Conservation (phyloP, 768 basidiomycete species). For the Leccinellum luteum region DNA sequence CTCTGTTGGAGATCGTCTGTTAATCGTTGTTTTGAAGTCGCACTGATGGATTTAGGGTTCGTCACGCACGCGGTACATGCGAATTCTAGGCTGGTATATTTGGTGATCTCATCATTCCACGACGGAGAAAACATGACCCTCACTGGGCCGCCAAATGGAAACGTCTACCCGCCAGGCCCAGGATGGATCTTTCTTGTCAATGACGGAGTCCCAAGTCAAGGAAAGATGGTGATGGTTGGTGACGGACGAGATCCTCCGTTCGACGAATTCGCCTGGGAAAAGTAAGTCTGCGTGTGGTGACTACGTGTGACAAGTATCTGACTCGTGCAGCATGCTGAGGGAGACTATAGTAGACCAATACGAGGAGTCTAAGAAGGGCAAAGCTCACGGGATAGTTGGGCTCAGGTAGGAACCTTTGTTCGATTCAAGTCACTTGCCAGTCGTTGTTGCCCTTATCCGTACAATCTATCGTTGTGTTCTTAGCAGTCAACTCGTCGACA, state of each 20-base stretch:
- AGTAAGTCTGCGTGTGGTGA: slow-evolving; percentile 42
- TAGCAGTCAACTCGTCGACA: slow-evolving; percentile 7
- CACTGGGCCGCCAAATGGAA: slow-evolving; percentile 60
- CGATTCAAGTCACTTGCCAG: not conserved
- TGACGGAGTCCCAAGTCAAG: slow-evolving; percentile 63
- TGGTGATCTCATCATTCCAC: slow-evolving; percentile 44
- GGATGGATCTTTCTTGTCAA: slow-evolving; percentile 72
- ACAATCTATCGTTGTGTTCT: not conserved
- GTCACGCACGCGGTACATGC: slow-evolving; percentile 77
- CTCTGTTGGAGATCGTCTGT: not conserved
- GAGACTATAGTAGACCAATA: slow-evolving; percentile 51
- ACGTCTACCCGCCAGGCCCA: slow-evolving; percentile 78
- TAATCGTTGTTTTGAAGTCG: slow-evolving; percentile 43
- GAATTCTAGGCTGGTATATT: slow-evolving; percentile 72
- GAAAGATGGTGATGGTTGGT: slow-evolving; percentile 65
- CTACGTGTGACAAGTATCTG: not conserved
- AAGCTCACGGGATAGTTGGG: slow-evolving; percentile 15
- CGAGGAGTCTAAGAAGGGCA: slow-evolving; percentile 35
- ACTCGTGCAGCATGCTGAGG: slow-evolving; percentile 43
- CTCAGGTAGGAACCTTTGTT: slow-evolving; percentile 7
- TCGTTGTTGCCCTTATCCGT: not conserved
- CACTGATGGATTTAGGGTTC: slow-evolving; percentile 79
- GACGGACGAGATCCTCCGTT: slow-evolving; percentile 59
- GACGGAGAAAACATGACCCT: slow-evolving; percentile 49
- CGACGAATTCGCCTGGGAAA: slow-evolving; percentile 51